phyloP scores from a whole-genome alignment of 495 filamentous ascomycete genomes.

The Trichocladium uniseriatum region DNA sequence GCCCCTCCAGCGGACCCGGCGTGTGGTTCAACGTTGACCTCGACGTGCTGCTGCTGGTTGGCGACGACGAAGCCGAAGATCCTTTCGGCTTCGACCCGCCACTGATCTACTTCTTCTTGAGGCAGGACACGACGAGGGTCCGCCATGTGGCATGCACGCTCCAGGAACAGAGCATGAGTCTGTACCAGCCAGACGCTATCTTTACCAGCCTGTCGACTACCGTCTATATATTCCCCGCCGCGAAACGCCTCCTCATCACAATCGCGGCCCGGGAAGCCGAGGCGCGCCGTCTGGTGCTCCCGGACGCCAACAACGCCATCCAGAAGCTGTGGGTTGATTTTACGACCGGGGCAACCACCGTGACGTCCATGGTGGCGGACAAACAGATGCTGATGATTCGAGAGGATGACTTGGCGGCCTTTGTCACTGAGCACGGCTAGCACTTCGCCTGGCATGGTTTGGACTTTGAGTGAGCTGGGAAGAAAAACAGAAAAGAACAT shows the following conservation, averaged over 20 bases:
- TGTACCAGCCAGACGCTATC: conserved; percentile 28
- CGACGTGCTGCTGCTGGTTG: conserved; percentile 32
- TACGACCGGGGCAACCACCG: conserved; percentile 26
- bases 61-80: conserved; percentile 36
- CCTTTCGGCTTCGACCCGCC: conserved; percentile 34
- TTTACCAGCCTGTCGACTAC: conserved; percentile 35
- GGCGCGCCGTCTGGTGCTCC: conserved; percentile 9
- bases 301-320: conserved; percentile 24
- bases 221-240: conserved; percentile 28
- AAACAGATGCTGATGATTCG: conserved; percentile 30
- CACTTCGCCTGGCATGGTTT: not conserved
- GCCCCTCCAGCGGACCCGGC: conserved; percentile 17
- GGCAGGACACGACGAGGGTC: conserved; percentile 29
- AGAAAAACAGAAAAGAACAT: no score
- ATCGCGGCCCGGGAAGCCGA: conserved; percentile 25
- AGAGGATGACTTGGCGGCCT: conserved; percentile 24
- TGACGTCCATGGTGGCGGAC: conserved; percentile 24
- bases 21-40: conserved; percentile 34
- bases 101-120: conserved; percentile 32
- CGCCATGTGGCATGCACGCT: conserved; percentile 27
- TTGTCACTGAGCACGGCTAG: conserved; percentile 18
- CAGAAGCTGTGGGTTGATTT: conserved; percentile 36
- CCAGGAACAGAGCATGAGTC: conserved; percentile 23
- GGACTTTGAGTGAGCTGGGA: not conserved
- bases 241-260: conserved; percentile 24